Base-by-base conservation (phyloP, 2,329 filamentous ascomycete genomes). In the Clathrospora elynae region DNA sequence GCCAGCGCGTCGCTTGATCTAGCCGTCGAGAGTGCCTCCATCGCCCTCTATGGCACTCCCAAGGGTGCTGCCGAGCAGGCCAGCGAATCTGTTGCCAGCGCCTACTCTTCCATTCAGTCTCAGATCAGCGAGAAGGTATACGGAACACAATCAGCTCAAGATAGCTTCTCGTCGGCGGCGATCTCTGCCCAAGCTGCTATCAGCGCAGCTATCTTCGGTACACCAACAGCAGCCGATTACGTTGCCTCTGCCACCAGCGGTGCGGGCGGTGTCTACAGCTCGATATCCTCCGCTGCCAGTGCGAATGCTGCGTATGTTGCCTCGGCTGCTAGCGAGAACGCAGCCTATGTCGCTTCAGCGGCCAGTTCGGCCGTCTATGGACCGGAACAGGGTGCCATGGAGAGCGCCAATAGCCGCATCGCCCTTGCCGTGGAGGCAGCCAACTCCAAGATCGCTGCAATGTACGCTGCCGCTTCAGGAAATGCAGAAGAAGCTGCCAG, bases 1-100 rank as follows among this genome's bases (percentile, higher is more conserved):
- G 79, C 79, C 10, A 80, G 74, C 40, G 74, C 76, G 8, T 80
- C 82, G 50, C 69, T 85, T 28, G 75, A 82, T 35, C 71, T 77
- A 14, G 81, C 78, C n/a, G 77, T 85, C 6, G 76, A 79, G 31
- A 81, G 79, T 29, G 82, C 80, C 1, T 82, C 77, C 31, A 64
- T 74, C 8, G 79, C 81, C 31, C 65, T 83, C 12, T 84, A 85
- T 53, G 82, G 81, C 28, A 77, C 77, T 1, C 67, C 71, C 13
- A 81, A 80, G 59, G 77, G 79, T 18, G 68, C 70, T 2, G 71
- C 74, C 18, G 81, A 83, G 56, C 70, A 80, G 58, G 79, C 77
- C 2, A 78, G 76, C 13, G 76, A 76, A 16, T 77, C 76, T 10
- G 78, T 77, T 2, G 74, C 76, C 3, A 77, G 75, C 36, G 77